These are phyloP conservation scores for Cicer cuneatum DNA, from an alignment of 306 rosid genomes.

Conservation along the genomic window DNA sequence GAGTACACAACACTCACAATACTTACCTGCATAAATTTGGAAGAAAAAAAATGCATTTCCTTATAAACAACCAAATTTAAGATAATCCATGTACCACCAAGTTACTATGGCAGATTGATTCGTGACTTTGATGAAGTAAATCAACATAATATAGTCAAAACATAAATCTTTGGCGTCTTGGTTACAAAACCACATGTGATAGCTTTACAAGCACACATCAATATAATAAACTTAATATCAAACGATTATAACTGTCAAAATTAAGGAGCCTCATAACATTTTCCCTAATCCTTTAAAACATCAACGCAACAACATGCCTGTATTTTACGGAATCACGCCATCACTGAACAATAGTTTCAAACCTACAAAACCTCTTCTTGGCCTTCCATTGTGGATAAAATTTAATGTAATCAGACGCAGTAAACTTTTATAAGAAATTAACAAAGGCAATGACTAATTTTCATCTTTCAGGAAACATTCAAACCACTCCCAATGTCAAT, in stretches of 20 bases:
- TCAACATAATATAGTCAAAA: slow-evolving; percentile 30
- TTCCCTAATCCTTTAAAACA: slow-evolving; percentile 24
- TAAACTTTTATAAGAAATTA: not conserved
- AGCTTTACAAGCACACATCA: not conserved
- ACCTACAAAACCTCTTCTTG: not conserved
- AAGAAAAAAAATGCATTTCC: slow-evolving; percentile 11
- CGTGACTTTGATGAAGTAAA: slow-evolving; percentile 26
- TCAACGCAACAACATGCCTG: not conserved
- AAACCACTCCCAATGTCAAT: not conserved
- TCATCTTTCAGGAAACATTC: slow-evolving; percentile 20
- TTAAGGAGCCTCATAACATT: not conserved
- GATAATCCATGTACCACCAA: slow-evolving; percentile 16
- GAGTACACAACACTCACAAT: slow-evolving; percentile 88
- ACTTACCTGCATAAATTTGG: slow-evolving; percentile 72
- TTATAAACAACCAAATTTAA: slow-evolving; percentile 9
- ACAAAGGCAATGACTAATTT: slow-evolving; percentile 6
- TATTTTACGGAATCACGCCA: not conserved
- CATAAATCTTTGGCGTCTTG: slow-evolving; percentile 7
- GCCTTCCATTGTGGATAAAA: slow-evolving; percentile 3
- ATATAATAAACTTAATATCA: slow-evolving; percentile 11
- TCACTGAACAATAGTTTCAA: slow-evolving; percentile 18
- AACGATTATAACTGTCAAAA: not conserved
- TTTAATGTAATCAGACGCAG: not conserved
- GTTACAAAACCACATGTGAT: not conserved
- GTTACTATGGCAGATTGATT: slow-evolving; percentile 7